Base-by-base conservation (phyloP, 176 grass and related monocot genomes). In the Elaeis guineensis region DNA sequence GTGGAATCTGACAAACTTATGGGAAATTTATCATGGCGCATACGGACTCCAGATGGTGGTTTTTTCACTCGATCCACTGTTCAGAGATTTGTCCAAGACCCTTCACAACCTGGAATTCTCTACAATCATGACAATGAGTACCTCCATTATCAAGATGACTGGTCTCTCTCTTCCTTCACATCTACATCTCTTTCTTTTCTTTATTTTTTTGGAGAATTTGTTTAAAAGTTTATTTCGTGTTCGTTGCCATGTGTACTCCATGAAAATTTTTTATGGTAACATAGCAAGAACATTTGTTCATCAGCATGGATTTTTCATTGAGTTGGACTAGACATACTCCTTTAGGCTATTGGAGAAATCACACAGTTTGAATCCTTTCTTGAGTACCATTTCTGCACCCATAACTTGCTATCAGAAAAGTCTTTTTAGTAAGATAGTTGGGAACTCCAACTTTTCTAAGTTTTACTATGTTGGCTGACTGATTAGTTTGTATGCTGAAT, bases 71-170 rank as follows among this genome's bases (percentile, higher is more conserved):
- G 92, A 73, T 78, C 81, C 0, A 3, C 92, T 0, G 16, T 70
- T 19, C 92, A 97, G 73, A 78, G 51, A 35, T 97, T 97, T 66
- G 73, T 78, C 26, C 92, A 97, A 78, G 81, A 97, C 48, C 72
- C 87, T 26, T 21, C 54, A 17, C 86, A 87, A 35, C 87, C 87
- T 7, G 93, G 48, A n/a, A 62, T 89, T 52, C 81, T 97, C 28
- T 97, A 97, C 67, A 97, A 97, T 69, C 93, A 89, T 78, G 87
- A 92, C 49, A 97, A 97, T 1, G 81, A 92, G 73, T 98, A 79
- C 77, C 75, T 98, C 63, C 87, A 98, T 71, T 98, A 92, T 26
- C 87, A 98, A 70, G 93, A 98, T 85, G 93, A 98, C 32, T 98
- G 93, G 93, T 97, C 55, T 55, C 19, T 57, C 30, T 62, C 73